Evolutionary conservation across 345 rosid species (phyloP).

Genomic region (Barbarea vulgaris): DNA sequence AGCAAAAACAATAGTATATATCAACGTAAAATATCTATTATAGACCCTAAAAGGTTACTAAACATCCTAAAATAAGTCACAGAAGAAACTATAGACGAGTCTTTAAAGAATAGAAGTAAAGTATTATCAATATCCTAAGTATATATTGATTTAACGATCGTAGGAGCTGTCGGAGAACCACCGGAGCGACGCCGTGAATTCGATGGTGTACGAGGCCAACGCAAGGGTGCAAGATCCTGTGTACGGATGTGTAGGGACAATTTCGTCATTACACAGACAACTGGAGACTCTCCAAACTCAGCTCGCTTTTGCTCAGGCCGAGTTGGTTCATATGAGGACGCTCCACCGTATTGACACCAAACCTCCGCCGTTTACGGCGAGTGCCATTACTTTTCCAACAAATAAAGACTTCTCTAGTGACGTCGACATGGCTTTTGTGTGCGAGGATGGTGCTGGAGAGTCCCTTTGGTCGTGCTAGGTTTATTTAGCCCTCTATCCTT

Average conservation of each 20-base stretch:
- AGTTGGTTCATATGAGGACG: slow-evolving; percentile 62
- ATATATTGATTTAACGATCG: not conserved
- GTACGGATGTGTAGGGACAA: slow-evolving; percentile 89
- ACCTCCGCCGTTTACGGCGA: slow-evolving; percentile 22
- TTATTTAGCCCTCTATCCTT: slow-evolving; percentile 2
- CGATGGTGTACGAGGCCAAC: slow-evolving; percentile 90
- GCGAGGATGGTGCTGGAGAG: slow-evolving; percentile 26
- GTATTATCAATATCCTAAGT: not conserved
- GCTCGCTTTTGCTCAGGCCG: slow-evolving; percentile 79
- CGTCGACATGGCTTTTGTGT: slow-evolving; percentile 29
- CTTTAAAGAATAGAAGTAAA: not conserved
- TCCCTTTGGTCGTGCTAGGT: slow-evolving; percentile 39
- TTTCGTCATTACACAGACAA: slow-evolving; percentile 75
- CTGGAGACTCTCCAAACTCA: slow-evolving; percentile 78
- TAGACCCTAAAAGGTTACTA: not conserved
- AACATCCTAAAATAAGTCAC: not conserved
- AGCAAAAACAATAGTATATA: not conserved
- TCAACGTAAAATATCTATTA: not conserved
- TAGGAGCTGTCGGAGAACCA: slow-evolving; percentile 70
- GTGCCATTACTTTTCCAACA: slow-evolving; percentile 15
- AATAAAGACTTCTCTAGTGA: slow-evolving; percentile 25
- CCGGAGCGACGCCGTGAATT: slow-evolving; percentile 88
- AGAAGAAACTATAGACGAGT: not conserved
- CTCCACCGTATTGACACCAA: slow-evolving; percentile 32
- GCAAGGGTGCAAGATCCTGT: slow-evolving; percentile 90